A percentile compares a stretch with the other conserved stretches of the same genome.
Conservation (phyloP, 2,329 filamentous ascomycete species). For the Neurospora crassa region DNA sequence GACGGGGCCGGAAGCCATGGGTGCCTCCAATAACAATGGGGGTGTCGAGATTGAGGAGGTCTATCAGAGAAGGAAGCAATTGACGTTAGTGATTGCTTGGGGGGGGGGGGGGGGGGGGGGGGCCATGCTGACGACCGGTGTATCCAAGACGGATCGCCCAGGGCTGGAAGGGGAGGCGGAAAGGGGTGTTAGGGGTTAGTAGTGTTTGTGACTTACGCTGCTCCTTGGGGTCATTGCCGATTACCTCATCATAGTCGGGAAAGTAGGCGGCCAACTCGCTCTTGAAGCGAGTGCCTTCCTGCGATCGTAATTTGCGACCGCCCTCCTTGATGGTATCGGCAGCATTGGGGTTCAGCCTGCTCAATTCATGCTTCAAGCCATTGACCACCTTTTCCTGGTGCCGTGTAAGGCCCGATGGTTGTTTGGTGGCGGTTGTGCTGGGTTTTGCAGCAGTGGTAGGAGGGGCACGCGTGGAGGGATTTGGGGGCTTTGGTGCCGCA, state of each 20-base stretch:
- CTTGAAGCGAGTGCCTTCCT: constrained; percentile 78
- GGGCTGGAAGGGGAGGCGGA: neutral
- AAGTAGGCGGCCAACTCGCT: constrained; percentile 89
- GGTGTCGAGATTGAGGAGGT: constrained; percentile 63
- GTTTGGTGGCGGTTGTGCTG: constrained; percentile 13
- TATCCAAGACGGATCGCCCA: neutral
- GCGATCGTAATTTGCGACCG: constrained; percentile 69
- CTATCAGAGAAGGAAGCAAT: constrained; percentile 32
- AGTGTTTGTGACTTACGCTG: constrained; percentile 47
- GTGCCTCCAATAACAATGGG: constrained; percentile 61
- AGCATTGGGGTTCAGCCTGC: constrained; percentile 41
- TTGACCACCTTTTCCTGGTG: constrained; percentile 50
- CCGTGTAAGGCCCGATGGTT: constrained; percentile 30
- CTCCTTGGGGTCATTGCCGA: constrained; percentile 74
- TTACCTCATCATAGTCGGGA: constrained; percentile 86
- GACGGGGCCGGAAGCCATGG: constrained; percentile 15
- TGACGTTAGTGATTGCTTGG: constrained; percentile 6
- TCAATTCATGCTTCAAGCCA: constrained; percentile 52
- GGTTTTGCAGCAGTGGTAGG: constrained; percentile 9
- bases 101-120: neutral
- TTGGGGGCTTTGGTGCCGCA: constrained; percentile 8
- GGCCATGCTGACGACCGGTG: neutral
- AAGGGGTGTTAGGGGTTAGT: neutral
- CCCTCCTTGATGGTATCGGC: constrained; percentile 38
- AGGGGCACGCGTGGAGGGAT: constrained; percentile 5